Conservation (phyloP, 208 protist genomes). For the Jaenimonas drosophilae region DNA sequence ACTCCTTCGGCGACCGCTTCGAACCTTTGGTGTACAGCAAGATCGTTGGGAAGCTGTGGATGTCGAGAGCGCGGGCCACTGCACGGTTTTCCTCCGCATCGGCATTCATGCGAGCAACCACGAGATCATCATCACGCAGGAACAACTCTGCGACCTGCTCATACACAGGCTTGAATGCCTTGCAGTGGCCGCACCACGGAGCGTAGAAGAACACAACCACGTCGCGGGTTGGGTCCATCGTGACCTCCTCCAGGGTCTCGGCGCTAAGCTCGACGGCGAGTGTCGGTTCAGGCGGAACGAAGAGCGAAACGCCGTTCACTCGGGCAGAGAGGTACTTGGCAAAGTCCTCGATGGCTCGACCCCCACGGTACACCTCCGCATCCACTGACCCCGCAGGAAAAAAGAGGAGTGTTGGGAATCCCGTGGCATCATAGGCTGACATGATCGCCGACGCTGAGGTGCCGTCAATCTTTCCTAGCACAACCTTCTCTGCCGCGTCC, state of each 20-base stretch:
- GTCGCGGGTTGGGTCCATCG: constrained; percentile 32
- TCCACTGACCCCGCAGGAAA: constrained; percentile 23
- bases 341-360: constrained; percentile 21
- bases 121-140: constrained; percentile 46
- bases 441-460: constrained; percentile 27
- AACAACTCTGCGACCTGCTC: constrained; percentile 36
- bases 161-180: constrained; percentile 55
- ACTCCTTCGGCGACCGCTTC: constrained; percentile 22
- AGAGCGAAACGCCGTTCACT: constrained; percentile 12
- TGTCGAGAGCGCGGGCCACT: constrained; percentile 13
- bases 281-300: constrained; percentile 11
- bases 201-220: constrained; percentile 73
- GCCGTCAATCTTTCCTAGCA: constrained; percentile 67
- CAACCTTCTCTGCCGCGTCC: constrained; percentile 17
- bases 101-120: constrained; percentile 59
- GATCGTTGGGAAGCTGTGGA: constrained; percentile 48
- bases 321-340: constrained; percentile 24
- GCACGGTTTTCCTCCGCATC: constrained; percentile 18
- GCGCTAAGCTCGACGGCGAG: constrained; percentile 23
- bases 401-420: constrained; percentile 67
- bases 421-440: constrained; percentile 19
- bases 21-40: constrained; percentile 48
- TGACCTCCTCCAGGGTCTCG: constrained; percentile 21
- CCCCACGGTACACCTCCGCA: constrained; percentile 22
- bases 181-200: constrained; percentile 85